phyloP scores from a whole-genome alignment of 371 early-diverging fungal species.

The Mucor irregularis region DNA sequence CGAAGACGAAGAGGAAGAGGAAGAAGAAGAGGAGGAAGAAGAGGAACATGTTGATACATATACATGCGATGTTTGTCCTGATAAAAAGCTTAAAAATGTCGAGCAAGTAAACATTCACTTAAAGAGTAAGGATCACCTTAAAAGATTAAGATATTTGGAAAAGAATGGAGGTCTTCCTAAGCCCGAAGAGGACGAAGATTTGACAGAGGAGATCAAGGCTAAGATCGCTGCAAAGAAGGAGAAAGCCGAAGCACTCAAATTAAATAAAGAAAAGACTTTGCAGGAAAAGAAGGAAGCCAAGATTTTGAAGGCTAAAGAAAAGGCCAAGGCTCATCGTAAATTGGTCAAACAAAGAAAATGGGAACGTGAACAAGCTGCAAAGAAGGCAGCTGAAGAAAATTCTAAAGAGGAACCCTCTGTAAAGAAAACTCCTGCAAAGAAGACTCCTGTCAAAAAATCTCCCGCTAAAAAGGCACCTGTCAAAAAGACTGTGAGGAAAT shows the following conservation, averaged over 20 bases:
- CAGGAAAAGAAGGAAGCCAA: constrained; percentile 12
- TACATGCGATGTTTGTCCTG: constrained; percentile 35
- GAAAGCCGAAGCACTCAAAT: constrained; percentile 1
- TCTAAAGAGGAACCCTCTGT: neutral
- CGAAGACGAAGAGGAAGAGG: constrained; percentile 4
- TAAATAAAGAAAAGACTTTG: neutral
- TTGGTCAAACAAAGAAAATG: constrained; percentile 14
- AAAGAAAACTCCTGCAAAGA: neutral
- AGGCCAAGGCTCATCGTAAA: constrained; percentile 18
- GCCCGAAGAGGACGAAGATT: neutral
- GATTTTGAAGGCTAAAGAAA: constrained; percentile 9
- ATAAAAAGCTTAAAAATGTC: constrained; percentile 27
- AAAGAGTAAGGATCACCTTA: constrained; percentile 28
- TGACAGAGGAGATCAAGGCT: constrained; percentile 4
- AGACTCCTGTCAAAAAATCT: neutral
- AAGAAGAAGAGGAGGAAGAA: constrained; percentile 15
- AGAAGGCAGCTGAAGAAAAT: constrained; percentile 1
- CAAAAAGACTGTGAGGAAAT: neutral
- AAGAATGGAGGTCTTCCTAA: constrained; percentile 12
- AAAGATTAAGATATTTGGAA: constrained; percentile 19
- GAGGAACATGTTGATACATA: constrained; percentile 18
- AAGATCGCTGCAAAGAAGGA: constrained; percentile 11
- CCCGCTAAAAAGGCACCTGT: constrained; percentile 3
- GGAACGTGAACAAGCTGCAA: constrained; percentile 14
- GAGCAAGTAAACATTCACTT: constrained; percentile 34